Percentiles rank a stretch among this genome's conserved stretches.
Evolutionary conservation across 148 eudicot species (phyloP).

Genomic region (Vaccinium vitisidaea): DNA sequence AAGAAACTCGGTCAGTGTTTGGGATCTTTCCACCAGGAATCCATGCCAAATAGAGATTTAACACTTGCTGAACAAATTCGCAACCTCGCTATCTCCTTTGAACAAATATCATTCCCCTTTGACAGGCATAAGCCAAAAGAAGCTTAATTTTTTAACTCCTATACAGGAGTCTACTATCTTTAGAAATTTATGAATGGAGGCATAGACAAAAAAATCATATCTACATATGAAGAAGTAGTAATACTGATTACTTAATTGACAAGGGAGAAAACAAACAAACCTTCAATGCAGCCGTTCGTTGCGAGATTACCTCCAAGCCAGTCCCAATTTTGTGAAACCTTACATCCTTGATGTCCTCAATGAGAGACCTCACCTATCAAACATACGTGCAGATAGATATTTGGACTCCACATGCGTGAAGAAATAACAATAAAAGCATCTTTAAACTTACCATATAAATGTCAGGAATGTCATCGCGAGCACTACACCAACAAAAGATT

Average conservation of each 20-base stretch:
- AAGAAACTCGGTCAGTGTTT: neutral
- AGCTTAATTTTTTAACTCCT: neutral
- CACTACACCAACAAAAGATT: constrained; percentile 45
- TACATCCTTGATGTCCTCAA: constrained; percentile 96
- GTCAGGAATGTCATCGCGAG: constrained; percentile 86
- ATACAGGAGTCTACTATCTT: neutral
- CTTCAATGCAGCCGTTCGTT: constrained; percentile 80
- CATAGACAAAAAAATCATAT: neutral
- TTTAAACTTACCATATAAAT: constrained; percentile 68
- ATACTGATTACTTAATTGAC: neutral
- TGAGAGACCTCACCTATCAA: constrained; percentile 80
- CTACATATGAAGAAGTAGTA: neutral
- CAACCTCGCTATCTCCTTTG: neutral
- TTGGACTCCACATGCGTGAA: constrained; percentile 3
- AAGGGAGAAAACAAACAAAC: constrained; percentile 32
- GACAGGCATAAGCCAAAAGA: neutral
- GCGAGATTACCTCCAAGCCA: constrained; percentile 85
- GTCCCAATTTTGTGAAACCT: constrained; percentile 93
- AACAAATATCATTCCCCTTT: neutral
- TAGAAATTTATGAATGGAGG: neutral
- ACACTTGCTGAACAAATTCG: neutral
- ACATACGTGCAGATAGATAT: constrained; percentile 4
- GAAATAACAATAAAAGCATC: constrained; percentile 4
- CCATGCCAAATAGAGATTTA: neutral
- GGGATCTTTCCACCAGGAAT: neutral